Evolutionary conservation across 768 basidiomycete genomes (phyloP), one percentile per base, ranked within the genome.

Genomic region (Pleurotus djamor): DNA sequence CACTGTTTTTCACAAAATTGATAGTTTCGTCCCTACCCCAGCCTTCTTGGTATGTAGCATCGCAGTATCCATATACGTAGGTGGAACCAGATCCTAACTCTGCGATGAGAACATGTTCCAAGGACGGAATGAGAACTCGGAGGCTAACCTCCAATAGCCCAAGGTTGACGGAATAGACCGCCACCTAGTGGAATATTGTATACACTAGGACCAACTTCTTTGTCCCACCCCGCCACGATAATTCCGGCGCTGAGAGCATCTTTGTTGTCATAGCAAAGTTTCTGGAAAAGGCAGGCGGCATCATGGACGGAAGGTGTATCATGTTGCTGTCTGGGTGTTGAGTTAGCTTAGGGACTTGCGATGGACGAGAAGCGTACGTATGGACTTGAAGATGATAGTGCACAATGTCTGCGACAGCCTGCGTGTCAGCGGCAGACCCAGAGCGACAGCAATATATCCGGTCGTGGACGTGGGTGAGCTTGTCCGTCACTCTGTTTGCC

Each of bases 381-480:
- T 84, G 81, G 72, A 92, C 76, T 71, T 95, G 94, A 35, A 93
- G 82, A 62, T 87, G 77, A 70, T 89, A 87, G 69, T 95, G 92
- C 9, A 96, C 92, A 10, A 86, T 78, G 71, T 99, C 97, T 57
- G 97, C 96, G 34, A 99, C 81, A 52, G 96, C 94, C 73, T 97
- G 97, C 2, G 97, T 99, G 72, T 99, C 96, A 21, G 96, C 96
- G 48, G 96, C 93, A 65, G 95, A 97, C 52, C 97, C 97, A 45
- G 94, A 97, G 60, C 97, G 91, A 84, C 97, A 99, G 72, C 97
- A 99, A 75, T 98, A 99, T 73, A 98, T 92, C 65, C 94, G 93
- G 76, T 99, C 97, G 73, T 98, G 95, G 65, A 99, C 83, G 71
- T 92, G 85, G 2, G 96, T 97, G 61, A 98, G 83, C 77, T 99